Conservation (phyloP, 192 early-diverging fungal species). For the Podila epicladia region DNA sequence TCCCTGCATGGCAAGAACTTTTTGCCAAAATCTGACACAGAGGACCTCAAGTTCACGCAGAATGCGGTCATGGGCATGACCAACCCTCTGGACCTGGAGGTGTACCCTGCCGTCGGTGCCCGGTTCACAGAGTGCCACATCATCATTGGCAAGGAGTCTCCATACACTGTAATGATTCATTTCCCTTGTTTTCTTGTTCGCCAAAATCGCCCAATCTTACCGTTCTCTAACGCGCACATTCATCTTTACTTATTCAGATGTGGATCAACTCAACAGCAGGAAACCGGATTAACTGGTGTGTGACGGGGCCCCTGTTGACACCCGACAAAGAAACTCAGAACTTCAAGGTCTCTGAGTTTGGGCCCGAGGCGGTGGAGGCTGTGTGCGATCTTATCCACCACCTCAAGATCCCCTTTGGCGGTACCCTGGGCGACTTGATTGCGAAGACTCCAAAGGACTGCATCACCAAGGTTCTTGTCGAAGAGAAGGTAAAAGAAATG, state of each 20-base stretch:
- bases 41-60: too few species aligned
- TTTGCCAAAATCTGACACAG: too few species aligned
- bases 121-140: slow-evolving; percentile 1
- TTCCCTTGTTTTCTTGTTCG: background rate
- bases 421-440: slow-evolving; percentile 7
- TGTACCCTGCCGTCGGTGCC: slow-evolving; percentile 4
- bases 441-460: slow-evolving; percentile 5
- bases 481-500: slow-evolving; percentile 3
- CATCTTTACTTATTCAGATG: background rate
- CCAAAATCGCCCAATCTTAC: too few species aligned
- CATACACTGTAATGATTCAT: slow-evolving; percentile 7
- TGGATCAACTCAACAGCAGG: slow-evolving; percentile 8
- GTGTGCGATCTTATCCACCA: slow-evolving; percentile 9
- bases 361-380: slow-evolving; percentile 10
- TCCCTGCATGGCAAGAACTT: too few species aligned
- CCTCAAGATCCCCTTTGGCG: slow-evolving; percentile 16
- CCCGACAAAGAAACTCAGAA: background rate
- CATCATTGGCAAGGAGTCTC: slow-evolving; percentile 19
- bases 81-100: background rate
- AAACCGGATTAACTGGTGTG: slow-evolving; percentile 9
- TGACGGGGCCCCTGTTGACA: slow-evolving; percentile 7
- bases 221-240: too few species aligned
- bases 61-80: background rate
- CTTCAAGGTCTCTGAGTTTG: slow-evolving; percentile 14
- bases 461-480: slow-evolving; percentile 14